These are phyloP conservation scores for Oryza australiensis DNA, from an alignment of 176 grass and related monocot species.

Conservation along the genomic window DNA sequence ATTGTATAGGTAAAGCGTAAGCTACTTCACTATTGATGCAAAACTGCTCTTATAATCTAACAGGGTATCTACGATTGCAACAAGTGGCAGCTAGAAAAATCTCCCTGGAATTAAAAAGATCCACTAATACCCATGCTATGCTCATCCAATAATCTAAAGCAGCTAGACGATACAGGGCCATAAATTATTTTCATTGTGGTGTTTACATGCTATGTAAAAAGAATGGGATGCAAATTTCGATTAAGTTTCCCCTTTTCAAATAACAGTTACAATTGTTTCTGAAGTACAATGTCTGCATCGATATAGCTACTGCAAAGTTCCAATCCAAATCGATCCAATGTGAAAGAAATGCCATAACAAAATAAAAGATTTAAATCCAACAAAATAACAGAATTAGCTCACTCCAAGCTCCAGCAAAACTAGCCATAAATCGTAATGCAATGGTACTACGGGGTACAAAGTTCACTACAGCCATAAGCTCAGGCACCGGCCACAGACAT, in stretches of 20 bases:
- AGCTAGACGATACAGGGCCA: neutral
- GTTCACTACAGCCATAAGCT: neutral
- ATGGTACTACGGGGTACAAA: neutral
- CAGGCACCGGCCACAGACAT: neutral
- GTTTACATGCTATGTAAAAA: neutral
- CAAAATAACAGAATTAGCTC: neutral
- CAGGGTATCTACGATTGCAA: constrained; percentile 1
- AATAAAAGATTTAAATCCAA: neutral
- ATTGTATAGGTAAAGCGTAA: neutral
- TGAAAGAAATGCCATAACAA: neutral
- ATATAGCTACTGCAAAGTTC: neutral
- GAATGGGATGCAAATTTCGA: neutral
- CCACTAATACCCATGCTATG: neutral
- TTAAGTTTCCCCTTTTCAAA: neutral
- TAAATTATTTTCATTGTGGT: neutral
- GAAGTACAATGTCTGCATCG: neutral
- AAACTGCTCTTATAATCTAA: neutral
- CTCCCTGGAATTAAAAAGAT: neutral
- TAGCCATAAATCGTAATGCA: neutral
- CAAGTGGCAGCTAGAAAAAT: neutral
- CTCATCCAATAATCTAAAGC: neutral
- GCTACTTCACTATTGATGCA: neutral
- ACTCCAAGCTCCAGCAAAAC: neutral
- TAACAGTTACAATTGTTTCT: neutral
- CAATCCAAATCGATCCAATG: neutral